Evolutionary conservation across 1,284 basidiomycete genomes (phyloP).

Genomic region (Athelia sp.): DNA sequence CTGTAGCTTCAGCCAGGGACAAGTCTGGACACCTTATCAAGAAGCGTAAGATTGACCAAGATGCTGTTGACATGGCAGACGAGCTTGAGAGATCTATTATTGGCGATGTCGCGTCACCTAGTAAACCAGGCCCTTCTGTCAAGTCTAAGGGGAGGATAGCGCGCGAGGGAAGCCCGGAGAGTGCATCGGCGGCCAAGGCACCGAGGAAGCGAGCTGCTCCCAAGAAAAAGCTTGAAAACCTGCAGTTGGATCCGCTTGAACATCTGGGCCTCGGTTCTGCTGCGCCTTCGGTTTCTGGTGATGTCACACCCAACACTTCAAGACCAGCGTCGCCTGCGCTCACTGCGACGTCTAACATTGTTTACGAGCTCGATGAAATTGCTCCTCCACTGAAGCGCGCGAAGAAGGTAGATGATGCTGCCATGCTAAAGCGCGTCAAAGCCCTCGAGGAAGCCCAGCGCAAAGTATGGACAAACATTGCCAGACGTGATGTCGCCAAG

Average conservation of each 20-base stretch:
- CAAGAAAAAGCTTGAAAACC: slow-evolving; percentile 41
- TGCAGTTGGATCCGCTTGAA: slow-evolving; percentile 24
- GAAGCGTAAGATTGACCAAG: slow-evolving; percentile 37
- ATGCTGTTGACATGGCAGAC: slow-evolving; percentile 26
- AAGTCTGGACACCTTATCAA: slow-evolving; percentile 37
- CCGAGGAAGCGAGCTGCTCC: slow-evolving; percentile 32
- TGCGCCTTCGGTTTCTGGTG: slow-evolving; percentile 52
- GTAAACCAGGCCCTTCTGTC: slow-evolving; percentile 9
- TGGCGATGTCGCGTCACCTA: slow-evolving; percentile 15
- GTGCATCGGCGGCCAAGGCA: slow-evolving; percentile 30
- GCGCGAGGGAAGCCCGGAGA: slow-evolving; percentile 41
- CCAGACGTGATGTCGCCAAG: slow-evolving; percentile 77
- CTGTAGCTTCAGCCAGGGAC: slow-evolving; percentile 15
- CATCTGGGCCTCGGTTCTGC: slow-evolving; percentile 46
- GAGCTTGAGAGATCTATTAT: slow-evolving; percentile 34
- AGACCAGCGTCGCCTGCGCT: slow-evolving; percentile 60
- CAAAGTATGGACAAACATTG: slow-evolving; percentile 85
- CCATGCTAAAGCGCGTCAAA: slow-evolving; percentile 70
- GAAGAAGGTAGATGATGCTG: slow-evolving; percentile 66
- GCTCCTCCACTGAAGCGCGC: slow-evolving; percentile 67
- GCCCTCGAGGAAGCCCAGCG: slow-evolving; percentile 79
- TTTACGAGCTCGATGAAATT: slow-evolving; percentile 67
- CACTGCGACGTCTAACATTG: slow-evolving; percentile 44
- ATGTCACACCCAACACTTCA: slow-evolving; percentile 50
- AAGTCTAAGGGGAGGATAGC: slow-evolving; percentile 36